A percentile compares a stretch with the other conserved stretches of the same genome.
Evolutionary conservation across 2,329 filamentous ascomycete species (phyloP).

Genomic region (Ceratocystis colombiana): DNA sequence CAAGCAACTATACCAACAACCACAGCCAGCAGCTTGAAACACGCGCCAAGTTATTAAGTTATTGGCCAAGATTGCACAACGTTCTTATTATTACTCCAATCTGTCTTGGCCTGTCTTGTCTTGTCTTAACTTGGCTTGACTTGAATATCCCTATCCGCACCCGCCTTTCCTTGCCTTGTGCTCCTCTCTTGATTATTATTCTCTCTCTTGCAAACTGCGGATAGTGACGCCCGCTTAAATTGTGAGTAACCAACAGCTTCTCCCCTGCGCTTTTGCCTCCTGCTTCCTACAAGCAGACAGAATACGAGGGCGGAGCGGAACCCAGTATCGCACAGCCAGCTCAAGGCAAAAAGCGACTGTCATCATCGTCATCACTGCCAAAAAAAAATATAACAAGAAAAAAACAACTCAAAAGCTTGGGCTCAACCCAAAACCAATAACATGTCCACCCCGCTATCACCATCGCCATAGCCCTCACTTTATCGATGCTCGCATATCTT

Average conservation of each 20-base stretch:
- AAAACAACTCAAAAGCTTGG: too few relatives aligned
- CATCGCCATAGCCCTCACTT: too few relatives aligned
- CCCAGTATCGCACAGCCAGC: neutral
- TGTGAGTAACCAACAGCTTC: constrained; percentile 2
- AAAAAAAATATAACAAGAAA: too few relatives aligned
- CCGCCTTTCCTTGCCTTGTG: neutral
- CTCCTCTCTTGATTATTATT: neutral
- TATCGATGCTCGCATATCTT: neutral
- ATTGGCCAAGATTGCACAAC: neutral
- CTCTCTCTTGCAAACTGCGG: neutral
- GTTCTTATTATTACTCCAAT: neutral
- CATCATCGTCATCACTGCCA: too few relatives aligned
- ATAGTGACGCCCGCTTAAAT: neutral
- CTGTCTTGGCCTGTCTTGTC: neutral
- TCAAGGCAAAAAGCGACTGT: neutral
- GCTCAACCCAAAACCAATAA: neutral
- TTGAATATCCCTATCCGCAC: neutral
- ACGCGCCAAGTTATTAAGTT: neutral
- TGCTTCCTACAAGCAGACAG: neutral
- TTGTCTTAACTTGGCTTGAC: neutral
- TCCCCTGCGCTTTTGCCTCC: neutral
- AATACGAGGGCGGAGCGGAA: constrained; percentile 2
- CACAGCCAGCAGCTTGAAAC: constrained; percentile 3
- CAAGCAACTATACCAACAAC: too few relatives aligned
- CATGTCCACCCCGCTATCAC: too few relatives aligned